Evolutionary conservation across 164 flowering plant genomes (phyloP), one percentile per base, ranked within the genome.

Genomic region (Amborella trichopoda): DNA sequence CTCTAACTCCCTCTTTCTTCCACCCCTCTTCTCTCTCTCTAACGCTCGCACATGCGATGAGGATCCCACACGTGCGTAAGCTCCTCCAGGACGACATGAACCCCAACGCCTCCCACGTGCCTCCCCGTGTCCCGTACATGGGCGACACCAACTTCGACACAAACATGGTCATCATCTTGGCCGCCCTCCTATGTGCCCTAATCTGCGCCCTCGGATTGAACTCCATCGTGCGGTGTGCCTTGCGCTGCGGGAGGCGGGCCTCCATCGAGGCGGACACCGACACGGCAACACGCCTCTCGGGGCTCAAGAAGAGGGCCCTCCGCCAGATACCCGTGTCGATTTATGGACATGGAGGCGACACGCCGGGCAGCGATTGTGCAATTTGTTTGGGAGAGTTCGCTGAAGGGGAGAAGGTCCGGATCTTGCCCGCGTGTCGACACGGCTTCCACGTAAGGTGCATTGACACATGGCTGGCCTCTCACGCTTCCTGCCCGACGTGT

Each of bases 161-260:
- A 20, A 80, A 80, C 71, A 80, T 83, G 94, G 85, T 83, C 50
- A 74, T 83, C 38, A 73, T 78, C 42, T 46, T 83, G 13, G 89
- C 78, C 1, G 89, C 86, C 1, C 40, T 83, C 42, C 48, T 83
- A 3, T 83, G 76, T 28, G 80, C 89, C 12, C 58, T 83, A 17
- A 66, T 81, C 10, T 61, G 74, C 28, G 94, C 80, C 0, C 74
- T 83, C 3, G 94, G 89, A 19, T 49, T 83, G 32, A 83, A 80
- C 56, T 74, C 83, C 0, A 74, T 78, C 0, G 60, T 76, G 3
- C 41, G 41, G 41, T 38, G 0, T 71, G 86, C 2, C 78, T 83
- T 54, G 74, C 75, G 0, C 19, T 76, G 34, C 52, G 83, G 2
- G 64, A 58, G 68, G 6, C 46, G 77, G 54, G 46, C 66, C 18